These are phyloP conservation scores for Lipomyces yamadae DNA, from an alignment of 805 yeast species.

Conservation along the genomic window DNA sequence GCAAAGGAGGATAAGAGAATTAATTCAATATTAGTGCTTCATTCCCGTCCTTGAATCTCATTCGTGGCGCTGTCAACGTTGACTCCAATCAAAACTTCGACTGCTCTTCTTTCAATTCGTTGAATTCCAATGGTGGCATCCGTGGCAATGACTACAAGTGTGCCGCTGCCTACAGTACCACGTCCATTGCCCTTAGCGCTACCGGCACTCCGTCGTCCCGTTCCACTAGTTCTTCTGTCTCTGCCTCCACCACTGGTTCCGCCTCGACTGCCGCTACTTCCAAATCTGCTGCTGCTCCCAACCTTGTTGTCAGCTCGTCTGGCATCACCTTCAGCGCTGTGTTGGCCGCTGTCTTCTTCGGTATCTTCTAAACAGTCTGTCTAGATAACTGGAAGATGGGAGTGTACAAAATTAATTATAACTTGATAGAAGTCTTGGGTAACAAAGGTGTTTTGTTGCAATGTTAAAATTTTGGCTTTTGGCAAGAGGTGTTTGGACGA, in stretches of 20 bases:
- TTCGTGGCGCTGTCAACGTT: slow-evolving; percentile 89
- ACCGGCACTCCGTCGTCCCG: slow-evolving; percentile 18
- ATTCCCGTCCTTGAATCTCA: slow-evolving; percentile 72
- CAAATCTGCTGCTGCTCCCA: slow-evolving; percentile 44
- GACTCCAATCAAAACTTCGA: slow-evolving; percentile 78
- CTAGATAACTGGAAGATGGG: background rate
- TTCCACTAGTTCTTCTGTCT: slow-evolving; percentile 41
- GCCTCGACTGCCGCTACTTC: slow-evolving; percentile 50
- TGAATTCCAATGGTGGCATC: slow-evolving; percentile 78
- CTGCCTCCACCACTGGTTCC: slow-evolving; percentile 45
- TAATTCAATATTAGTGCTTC: slow-evolving; percentile 53
- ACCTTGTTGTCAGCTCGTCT: slow-evolving; percentile 44
- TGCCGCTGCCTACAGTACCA: slow-evolving; percentile 62
- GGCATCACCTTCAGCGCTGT: slow-evolving; percentile 42
- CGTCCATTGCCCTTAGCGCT: slow-evolving; percentile 50
- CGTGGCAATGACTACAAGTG: slow-evolving; percentile 88
- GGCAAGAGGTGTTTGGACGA: slow-evolving; percentile 3
- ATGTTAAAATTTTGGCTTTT: slow-evolving; percentile 2
- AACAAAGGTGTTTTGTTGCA: slow-evolving; percentile 1
- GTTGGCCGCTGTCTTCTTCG: slow-evolving; percentile 37
- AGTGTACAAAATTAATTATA: background rate
- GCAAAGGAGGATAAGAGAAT: background rate
- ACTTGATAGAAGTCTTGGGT: background rate
- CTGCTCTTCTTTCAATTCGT: slow-evolving; percentile 74
- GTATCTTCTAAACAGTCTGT: slow-evolving; percentile 31